Conservation (phyloP, 164 flowering plant genomes). For the Magnolia officinalis region DNA sequence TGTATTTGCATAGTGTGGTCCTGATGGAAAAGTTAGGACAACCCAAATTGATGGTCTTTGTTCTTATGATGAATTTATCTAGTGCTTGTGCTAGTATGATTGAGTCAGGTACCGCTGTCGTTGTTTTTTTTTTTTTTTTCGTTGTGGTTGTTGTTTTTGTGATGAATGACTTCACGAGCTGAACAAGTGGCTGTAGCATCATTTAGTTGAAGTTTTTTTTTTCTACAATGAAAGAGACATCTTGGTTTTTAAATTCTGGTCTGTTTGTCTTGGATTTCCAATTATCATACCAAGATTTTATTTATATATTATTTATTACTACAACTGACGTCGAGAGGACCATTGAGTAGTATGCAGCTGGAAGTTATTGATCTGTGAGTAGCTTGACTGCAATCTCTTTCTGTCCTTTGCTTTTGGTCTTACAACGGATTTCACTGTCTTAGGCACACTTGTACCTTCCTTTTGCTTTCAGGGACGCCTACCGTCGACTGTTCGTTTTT, state of each 20-base stretch:
- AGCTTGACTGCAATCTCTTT: conserved; percentile 25
- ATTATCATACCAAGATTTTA: conserved; percentile 3
- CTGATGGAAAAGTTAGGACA: not conserved
- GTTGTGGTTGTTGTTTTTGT: not conserved
- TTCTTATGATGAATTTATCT: not conserved
- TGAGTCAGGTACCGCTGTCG: too few species aligned
- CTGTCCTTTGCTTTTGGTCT: conserved; percentile 43
- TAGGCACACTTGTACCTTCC: not conserved
- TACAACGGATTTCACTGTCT: conserved; percentile 18
- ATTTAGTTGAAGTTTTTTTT: not conserved
- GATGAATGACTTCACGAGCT: not conserved
- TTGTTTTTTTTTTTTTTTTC: not conserved
- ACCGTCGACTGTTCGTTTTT: conserved; percentile 2
- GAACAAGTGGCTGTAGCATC: conserved; percentile 18
- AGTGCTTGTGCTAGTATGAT: not conserved
- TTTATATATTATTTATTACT: not conserved
- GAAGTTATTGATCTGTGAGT: conserved; percentile 37
- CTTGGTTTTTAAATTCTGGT: conserved; percentile 9
- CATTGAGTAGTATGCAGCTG: conserved; percentile 40
- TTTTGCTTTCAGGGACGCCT: conserved; percentile 15
- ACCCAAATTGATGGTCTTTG: not conserved
- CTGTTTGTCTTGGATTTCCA: conserved; percentile 16
- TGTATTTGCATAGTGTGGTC: not conserved
- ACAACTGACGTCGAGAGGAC: conserved; percentile 21
- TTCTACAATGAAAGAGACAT: conserved; percentile 25